Base-by-base conservation (phyloP, 805 yeast genomes). In the Zygotorulaspora chibaensis region DNA sequence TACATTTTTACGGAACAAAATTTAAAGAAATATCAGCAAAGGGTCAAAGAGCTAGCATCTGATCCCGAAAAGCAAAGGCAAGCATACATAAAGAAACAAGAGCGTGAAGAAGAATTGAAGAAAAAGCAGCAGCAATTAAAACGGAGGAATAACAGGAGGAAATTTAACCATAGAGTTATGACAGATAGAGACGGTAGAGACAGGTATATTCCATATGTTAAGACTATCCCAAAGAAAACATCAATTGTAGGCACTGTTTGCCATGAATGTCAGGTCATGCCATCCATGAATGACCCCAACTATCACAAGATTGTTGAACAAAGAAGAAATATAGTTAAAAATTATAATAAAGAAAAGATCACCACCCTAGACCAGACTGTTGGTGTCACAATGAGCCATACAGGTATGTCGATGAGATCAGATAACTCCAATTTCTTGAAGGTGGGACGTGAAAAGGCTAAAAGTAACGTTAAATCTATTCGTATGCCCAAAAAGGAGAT, bases 401-500 rank as follows among this genome's bases (percentile, higher is more conserved):
- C 95, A 1, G 95, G 95, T 41, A 89, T 91, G 49, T 83, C 88
- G 9, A 79, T 89, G 64, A 80, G 77, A 77, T 83, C 58, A 72
- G 85, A 79, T 55, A 79, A 83, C 20, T 82, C 90, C 25, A 76
- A 79, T 35, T 84, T 88, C 72, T 76, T 87, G 69, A 63, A 73
- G 45, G 70, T 71, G 9, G 67, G 72, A 17, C 71, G 71, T 46
- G 81, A 76, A 54, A 77, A 74, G 53, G 68, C 72, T 23, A 70
- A 70, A 53, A 70, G 73, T 54, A 64, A 57, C 47, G 66, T 68
- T 30, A 83, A 95, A 61, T 95, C 97, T 28, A 87, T 86, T 54
- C 80, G 99, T 64, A 87, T 93, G 84, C 96, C 96, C 31, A 82
- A 87, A 70, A 87, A 86, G 63, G 97, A 89, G 52, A 76, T 93